Conservation (phyloP, 1,284 basidiomycete genomes). For the Moesziomyces parantarcticus region DNA sequence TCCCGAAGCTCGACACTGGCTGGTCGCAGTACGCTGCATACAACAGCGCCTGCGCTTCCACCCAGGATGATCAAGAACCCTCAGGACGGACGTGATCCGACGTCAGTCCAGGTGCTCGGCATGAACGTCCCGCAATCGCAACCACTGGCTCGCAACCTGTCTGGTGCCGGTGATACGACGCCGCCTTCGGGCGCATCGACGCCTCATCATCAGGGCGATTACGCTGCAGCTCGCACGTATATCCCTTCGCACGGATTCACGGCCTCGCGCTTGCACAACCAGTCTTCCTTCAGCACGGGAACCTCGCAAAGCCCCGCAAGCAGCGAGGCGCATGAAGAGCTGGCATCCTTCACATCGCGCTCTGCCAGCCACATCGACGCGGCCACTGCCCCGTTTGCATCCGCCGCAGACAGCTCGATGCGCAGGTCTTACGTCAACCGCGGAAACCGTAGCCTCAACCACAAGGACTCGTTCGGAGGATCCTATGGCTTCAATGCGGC, state of each 20-base stretch:
- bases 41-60: too few relatives aligned
- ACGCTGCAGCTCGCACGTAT: slow-evolving; percentile 24
- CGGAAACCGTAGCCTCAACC: slow-evolving; percentile 24
- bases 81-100: slow-evolving; percentile 15
- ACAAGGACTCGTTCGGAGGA: slow-evolving; percentile 49
- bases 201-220: slow-evolving; percentile 32
- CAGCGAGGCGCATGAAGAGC: slow-evolving; percentile 42
- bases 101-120: slow-evolving; percentile 37
- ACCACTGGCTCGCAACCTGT: slow-evolving; percentile 28
- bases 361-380: slow-evolving; percentile 17
- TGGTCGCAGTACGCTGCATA: too few relatives aligned
- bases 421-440: slow-evolving; percentile 26
- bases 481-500: slow-evolving; percentile 21
- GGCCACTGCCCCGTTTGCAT: slow-evolving; percentile 9
- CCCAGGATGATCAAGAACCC: not conserved
- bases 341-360: slow-evolving; percentile 12
- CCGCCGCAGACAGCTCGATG: slow-evolving; percentile 10
- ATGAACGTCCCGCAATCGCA: slow-evolving; percentile 28
- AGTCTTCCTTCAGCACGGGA: slow-evolving; percentile 39
- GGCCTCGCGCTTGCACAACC: slow-evolving; percentile 23
- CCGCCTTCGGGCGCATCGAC: slow-evolving; percentile 26
- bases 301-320: slow-evolving; percentile 27
- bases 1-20: too few relatives aligned
- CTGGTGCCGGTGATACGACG: slow-evolving; percentile 18
- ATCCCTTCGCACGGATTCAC: slow-evolving; percentile 27